Evolutionary conservation across 2,329 filamentous ascomycete species (phyloP).

Genomic region (Microsporum audouinii): DNA sequence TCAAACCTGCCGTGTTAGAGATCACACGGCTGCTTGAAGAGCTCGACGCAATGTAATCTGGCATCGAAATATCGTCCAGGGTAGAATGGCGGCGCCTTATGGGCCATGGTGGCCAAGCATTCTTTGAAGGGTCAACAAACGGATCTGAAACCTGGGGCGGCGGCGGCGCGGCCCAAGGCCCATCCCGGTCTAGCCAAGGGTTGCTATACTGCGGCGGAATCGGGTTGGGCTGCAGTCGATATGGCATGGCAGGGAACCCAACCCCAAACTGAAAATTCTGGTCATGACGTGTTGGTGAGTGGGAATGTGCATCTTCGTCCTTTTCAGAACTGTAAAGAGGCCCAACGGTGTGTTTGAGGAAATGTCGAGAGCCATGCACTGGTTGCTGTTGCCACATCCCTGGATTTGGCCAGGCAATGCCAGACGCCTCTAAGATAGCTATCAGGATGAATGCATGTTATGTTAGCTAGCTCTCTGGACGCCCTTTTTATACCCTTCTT

Average conservation of each 20-base stretch:
- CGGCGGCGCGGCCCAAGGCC: conserved; percentile 20
- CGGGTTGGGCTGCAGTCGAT: conserved; percentile 22
- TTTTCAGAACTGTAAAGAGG: conserved; percentile 26
- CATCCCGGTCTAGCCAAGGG: conserved; percentile 16
- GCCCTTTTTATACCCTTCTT: not conserved
- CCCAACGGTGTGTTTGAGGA: conserved; percentile 24
- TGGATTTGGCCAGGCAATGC: conserved; percentile 70
- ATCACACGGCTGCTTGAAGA: conserved; percentile 31
- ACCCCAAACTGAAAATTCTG: conserved; percentile 16
- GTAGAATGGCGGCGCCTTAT: conserved; percentile 27
- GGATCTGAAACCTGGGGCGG: conserved; percentile 28
- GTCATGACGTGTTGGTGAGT: conserved; percentile 45
- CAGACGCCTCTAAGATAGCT: conserved; percentile 62
- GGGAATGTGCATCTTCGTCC: conserved; percentile 47
- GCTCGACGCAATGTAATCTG: conserved; percentile 35
- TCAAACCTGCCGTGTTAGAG: conserved; percentile 32
- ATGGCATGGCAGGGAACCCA: conserved; percentile 20
- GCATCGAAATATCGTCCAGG: conserved; percentile 39
- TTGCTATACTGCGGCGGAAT: conserved; percentile 19
- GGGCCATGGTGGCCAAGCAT: conserved; percentile 15
- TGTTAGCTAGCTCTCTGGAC: not conserved
- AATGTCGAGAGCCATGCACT: conserved; percentile 32
- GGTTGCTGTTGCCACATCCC: conserved; percentile 51
- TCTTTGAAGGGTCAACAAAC: conserved; percentile 30
- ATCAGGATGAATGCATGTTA: conserved; percentile 2